Evolutionary conservation across 495 filamentous ascomycete genomes (phyloP), one percentile per base, ranked within the genome.

Genomic region (Talaromyces liani): DNA sequence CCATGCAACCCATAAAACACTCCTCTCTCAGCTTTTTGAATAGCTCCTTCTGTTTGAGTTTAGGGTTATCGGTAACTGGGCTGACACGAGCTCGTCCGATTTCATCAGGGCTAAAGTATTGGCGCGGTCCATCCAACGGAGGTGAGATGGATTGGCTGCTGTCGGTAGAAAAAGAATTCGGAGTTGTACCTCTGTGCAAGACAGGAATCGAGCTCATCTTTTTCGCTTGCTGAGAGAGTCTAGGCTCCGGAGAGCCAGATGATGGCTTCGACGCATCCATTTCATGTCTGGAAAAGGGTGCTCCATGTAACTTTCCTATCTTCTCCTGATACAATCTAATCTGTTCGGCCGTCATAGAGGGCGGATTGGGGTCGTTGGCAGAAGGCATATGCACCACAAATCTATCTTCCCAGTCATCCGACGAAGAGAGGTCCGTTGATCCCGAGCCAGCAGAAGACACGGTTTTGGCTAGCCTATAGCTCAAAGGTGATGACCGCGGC

Each of bases 1-100:
- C 75, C 69, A 73, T 76, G 72, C 77, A 79, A 12, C 75, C 77
- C 75, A 80, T 77, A 75, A 80, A 80, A 75, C 75, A 79, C 14
- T 77, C 77, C 29, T 65, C 63, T 31, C 69, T 73, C 6, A 70
- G 39, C 8, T 67, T 66, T 2, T 57, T 49, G 47, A 63, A 27
- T 45, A 69, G 71, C 22, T 69, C 68, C 41, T 69, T 75, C 18
- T 63, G 36, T 61, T 73, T 72, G 7, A 64, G 60, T 12, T 73
- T 69, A 2, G 69, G 70, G 29, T 77, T 72, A 45, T 77, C 74
- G 72, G 72, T 77, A 25, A 76, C 76, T 0, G 73, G 76, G 65
- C 77, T 77, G 31, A 70, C 75, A 0, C 73, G 70, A 24, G 71
- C 70, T 60, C 75, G 73, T 22, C 79, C 79, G 47, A 81, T 66